Percentiles rank a stretch among this genome's conserved stretches.
These are phyloP conservation scores for Xylaria longipes DNA, from an alignment of 495 filamentous ascomycete genomes.

Conservation along the genomic window DNA sequence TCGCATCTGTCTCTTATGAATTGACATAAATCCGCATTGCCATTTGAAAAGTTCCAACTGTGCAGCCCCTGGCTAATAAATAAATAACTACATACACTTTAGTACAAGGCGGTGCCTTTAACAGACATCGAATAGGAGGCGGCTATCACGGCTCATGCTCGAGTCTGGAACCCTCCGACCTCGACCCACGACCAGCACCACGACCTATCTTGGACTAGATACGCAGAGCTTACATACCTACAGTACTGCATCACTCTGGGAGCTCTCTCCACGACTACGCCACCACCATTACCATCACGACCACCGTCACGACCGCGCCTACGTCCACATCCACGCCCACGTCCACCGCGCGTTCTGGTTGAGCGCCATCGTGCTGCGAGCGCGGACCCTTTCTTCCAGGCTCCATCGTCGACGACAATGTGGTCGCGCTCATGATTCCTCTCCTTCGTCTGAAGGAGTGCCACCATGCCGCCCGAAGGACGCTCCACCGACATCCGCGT, in stretches of 20 bases:
- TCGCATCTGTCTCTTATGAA: constrained; percentile 12
- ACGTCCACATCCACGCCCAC: background rate
- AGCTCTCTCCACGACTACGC: background rate
- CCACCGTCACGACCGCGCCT: background rate
- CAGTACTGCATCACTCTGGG: background rate
- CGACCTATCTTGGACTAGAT: background rate
- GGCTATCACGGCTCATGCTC: constrained; percentile 19
- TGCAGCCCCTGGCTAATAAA: constrained; percentile 3
- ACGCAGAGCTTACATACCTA: background rate
- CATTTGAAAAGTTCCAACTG: constrained; percentile 12
- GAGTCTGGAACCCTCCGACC: constrained; percentile 17
- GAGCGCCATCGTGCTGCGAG: constrained; percentile 14
- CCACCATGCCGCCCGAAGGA: constrained; percentile 52
- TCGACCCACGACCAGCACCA: constrained; percentile 17
- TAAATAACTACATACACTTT: background rate
- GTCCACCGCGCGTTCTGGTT: constrained; percentile 1
- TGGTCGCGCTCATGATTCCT: constrained; percentile 34
- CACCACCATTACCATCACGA: background rate
- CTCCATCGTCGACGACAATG: constrained; percentile 25
- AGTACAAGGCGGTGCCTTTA: background rate
- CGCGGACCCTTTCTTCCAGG: constrained; percentile 4
- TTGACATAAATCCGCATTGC: constrained; percentile 4
- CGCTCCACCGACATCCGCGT: constrained; percentile 77
- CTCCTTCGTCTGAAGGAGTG: constrained; percentile 44
- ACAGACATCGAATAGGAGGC: constrained; percentile 16